Evolutionary conservation across 2,329 filamentous ascomycete species (phyloP), one percentile per base, ranked within the genome.

Genomic region (Colletotrichum lini): DNA sequence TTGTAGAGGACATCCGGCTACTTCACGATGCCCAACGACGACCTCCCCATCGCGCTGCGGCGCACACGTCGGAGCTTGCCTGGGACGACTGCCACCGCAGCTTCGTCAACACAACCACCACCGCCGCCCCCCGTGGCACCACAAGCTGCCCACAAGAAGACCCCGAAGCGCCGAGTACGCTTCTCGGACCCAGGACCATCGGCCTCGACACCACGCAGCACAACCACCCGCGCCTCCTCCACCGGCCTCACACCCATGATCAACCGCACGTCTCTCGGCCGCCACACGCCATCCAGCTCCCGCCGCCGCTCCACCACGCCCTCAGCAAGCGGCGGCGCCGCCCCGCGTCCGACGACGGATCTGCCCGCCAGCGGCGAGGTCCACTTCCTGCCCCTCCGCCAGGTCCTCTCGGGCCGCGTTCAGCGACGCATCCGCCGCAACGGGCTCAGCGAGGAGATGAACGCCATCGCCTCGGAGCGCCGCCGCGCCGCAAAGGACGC

Each of bases 211-310:
- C 75, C 21, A 71, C 80, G 23, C 65, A 76, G 23, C 65, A 76
- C 60, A 66, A 69, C 50, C n/a, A 52, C 54, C 45, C 60, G 71
- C 9, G 23, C 23, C 30, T 75, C 75, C 12, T 89, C 86, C 0
- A 89, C 86, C 0, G 89, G 89, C 2, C 78, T 91, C 38, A 91
- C 90, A 1, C 89, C 90, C 1, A 87, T 90, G 80, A 80, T 91
- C 53, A 82, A 83, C 47, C 85, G 88, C 23, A 84, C 89, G 0
- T 84, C 83, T 1, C 81, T 91, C 70, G n/a, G 13, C 35, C 52
- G 44, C 2, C 42, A 42, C 18, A 59, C 74, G 76, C 79, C 77
- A 67, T 74, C 79, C 64, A 81, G 83, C 47, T 82, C 82, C 16
- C 84, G 86, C 7, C 84, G 87, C 26, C 83, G 84, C 63, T 88